Evolutionary conservation across 176 grass and related monocot genomes (phyloP), one percentile per base, ranked within the genome.

Genomic region (Themeda triandra): DNA sequence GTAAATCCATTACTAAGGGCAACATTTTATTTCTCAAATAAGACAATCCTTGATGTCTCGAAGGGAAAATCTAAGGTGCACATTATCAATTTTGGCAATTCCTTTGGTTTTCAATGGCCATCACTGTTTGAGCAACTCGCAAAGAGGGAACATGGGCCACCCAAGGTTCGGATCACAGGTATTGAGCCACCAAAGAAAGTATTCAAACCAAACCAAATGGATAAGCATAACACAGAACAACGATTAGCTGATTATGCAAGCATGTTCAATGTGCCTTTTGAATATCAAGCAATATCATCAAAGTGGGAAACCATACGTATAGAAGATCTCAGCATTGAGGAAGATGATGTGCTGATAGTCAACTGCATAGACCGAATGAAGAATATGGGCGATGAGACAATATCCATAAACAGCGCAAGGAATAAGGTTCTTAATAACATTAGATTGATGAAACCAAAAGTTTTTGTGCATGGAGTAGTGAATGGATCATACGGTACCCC

Each of bases 81-180:
- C 76, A 93, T 96, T 32, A 82, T 96, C 32, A 86, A 96, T 89
- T 93, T 96, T 56, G 91, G 94, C 21, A 91, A 89, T 48, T 84
- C 17, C 76, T 93, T 77, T 77, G 94, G 94, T 39, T 96, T 93
- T 56, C 94, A 96, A 13, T 96, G 94, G 91, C 88, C 91, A 25
- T 91, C 82, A 54, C 75, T 96, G 9, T 89, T 96, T 51, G 81
- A 93, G 63, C 66, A 82, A 17, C 82, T 96, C 2, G 66, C 84
- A 46, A 78, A 74, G 21, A 83, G 81, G 85, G 74, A 82, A 83
- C 44, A 63, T 31, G 86, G 73, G 5, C 84, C 88, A 1, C 85
- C 76, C 27, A 91, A 83, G 77, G 85, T 96, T 62, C 73, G 84
- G 6, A 96, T 96, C 13, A 96, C 94, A 30, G 94, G 91, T 70